Base-by-base conservation (phyloP, 306 rosid genomes). In the Arachis stenosperma region DNA sequence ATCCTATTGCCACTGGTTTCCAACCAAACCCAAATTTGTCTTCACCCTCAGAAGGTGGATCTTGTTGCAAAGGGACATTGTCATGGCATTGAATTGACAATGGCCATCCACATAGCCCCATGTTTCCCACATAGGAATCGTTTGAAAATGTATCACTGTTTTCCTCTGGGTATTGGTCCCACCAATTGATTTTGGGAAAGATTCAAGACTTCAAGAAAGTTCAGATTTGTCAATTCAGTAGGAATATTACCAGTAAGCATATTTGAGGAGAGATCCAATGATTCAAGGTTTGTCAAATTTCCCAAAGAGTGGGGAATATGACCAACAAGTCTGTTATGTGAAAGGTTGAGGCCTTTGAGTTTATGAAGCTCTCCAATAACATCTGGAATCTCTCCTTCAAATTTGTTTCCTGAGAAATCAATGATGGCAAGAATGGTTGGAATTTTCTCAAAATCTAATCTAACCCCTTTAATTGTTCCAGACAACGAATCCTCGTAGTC, bases 251-350 rank as follows among this genome's bases (percentile, higher is more conserved):
- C 80, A 0, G 0, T 7, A 4, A 76, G 62, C 22, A 22, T 30
- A 22, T 79, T 83, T 62, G 75, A 73, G 4, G 85, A 77, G 27
- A 84, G 67, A 13, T 74, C 85, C 15, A 84, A 57, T 56, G 62
- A 61, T 30, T 84, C 75, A 0, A 78, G 57, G 14, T 37, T 41
- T 5, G 6, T 37, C 77, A 84, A 64, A 8, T 64, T 63, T 8
- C 66, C 75, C 9, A 85, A 2, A 0, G 66, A 62, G 3, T 46
- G 0, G 3, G 86, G 86, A 63, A 84, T 78, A 3, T 0, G 4
- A 37, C 88, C 80, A 2, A 8, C 22, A 2, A 84, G 54, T 37
- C 10, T 42, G 39, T 84, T 79, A 11, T 72, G 71, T 7, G 82
- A 73, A 36, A 80, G 22, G 9, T 65, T 80, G 13, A 80, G 66